A percentile compares a stretch with the other conserved stretches of the same genome.
Conservation (phyloP, 371 early-diverging fungal genomes). For the Vairimorpha necatrix region DNA sequence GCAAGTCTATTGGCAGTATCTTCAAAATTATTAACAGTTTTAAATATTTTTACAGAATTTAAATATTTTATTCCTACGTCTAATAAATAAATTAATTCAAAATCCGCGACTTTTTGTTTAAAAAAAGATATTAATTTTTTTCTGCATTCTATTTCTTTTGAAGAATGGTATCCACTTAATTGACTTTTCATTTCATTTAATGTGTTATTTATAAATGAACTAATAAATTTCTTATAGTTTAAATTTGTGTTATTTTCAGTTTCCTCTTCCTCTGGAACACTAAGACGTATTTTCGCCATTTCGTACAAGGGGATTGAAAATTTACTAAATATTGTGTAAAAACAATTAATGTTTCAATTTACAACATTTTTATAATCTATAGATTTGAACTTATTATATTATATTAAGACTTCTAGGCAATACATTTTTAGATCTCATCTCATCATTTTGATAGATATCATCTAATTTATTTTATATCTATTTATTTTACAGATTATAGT, state of each 20-base stretch:
- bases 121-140: constrained; percentile 25
- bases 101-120: constrained; percentile 31
- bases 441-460: too few relatives aligned
- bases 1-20: constrained; percentile 27
- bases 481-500: too few relatives aligned
- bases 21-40: constrained; percentile 9
- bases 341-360: too few relatives aligned
- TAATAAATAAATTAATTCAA: constrained; percentile 19
- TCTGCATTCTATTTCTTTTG: constrained; percentile 27
- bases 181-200: constrained; percentile 23
- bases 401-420: too few relatives aligned
- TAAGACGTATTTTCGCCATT: neutral
- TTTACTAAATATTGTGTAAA: too few relatives aligned
- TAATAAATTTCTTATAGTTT: constrained; percentile 16
- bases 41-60: neutral
- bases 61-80: constrained; percentile 12
- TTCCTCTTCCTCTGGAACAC: neutral
- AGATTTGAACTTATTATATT: too few relatives aligned
- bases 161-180: neutral
- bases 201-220: constrained; percentile 17
- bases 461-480: too few relatives aligned
- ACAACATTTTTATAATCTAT: too few relatives aligned
- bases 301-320: neutral
- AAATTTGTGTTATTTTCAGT: neutral
- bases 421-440: too few relatives aligned